Conservation (phyloP, 371 early-diverging fungal species). For the Mortierella sp. region DNA sequence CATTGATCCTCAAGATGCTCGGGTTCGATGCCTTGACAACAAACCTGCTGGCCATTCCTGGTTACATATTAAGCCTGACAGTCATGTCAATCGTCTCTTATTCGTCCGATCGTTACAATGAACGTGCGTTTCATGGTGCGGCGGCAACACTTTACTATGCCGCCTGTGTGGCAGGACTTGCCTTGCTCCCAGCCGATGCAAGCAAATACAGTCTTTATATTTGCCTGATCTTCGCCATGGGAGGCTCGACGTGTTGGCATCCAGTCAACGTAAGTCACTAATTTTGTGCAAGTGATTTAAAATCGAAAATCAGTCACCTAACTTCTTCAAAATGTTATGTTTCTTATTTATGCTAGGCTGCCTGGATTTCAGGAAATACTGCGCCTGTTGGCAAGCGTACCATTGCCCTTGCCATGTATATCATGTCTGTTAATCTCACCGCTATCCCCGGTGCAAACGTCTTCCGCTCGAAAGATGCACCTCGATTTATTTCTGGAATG, state of each 20-base stretch:
- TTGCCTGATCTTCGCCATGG: constrained; percentile 54
- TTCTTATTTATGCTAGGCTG: constrained; percentile 40
- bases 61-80: constrained; percentile 56
- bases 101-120: constrained; percentile 61
- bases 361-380: constrained; percentile 66
- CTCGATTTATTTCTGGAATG: constrained; percentile 43
- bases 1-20: constrained; percentile 63
- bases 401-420: constrained; percentile 61
- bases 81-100: constrained; percentile 59
- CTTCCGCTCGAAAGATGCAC: constrained; percentile 55
- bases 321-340: not conserved
- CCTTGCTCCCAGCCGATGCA: constrained; percentile 56
- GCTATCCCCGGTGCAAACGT: constrained; percentile 59
- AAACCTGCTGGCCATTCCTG: constrained; percentile 67
- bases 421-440: constrained; percentile 56
- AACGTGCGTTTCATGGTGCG: constrained; percentile 60
- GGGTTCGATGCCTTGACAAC: constrained; percentile 61
- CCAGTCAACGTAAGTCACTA: constrained; percentile 58
- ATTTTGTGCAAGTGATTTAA: not conserved
- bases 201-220: constrained; percentile 59
- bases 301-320: not conserved
- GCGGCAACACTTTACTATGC: constrained; percentile 57
- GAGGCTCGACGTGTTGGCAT: constrained; percentile 58
- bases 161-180: constrained; percentile 56
- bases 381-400: constrained; percentile 65